Evolutionary conservation across 495 filamentous ascomycete species (phyloP), one percentile per base, ranked within the genome.

Genomic region (Tetracladium marchalianum): DNA sequence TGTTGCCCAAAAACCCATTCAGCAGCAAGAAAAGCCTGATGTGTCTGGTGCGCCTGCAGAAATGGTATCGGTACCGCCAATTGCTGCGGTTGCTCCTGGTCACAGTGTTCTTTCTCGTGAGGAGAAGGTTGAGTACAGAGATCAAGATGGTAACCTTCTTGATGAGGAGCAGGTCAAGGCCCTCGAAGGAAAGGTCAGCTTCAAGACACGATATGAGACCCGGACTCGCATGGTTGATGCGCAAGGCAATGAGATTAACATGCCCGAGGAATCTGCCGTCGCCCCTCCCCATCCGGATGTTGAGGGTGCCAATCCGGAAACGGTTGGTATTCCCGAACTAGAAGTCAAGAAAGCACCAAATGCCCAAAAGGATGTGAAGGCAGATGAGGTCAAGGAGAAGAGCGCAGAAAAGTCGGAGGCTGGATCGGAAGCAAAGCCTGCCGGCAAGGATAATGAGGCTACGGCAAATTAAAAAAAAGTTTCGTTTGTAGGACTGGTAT

Each of bases 131-230:
- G 92, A 98, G 65, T 98, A 94, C 65, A 81, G 92, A 36, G 92
- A 98, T 60, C 87, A 97, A 60, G 70, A 94, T 51, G 92, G 92
- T 41, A 95, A 96, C 55, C 56, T 97, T 35, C 72, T 98, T 16
- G 70, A 90, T 54, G 80, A 85, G 49, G 80, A 84, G 55, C 77
- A 95, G 50, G 90, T 98, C 37, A 77, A 82, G 54, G 81, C 78
- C 1, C 77, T 98, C 19, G 73, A 84, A 56, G 92, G 90, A 55
- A 90, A 95, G 66, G 89, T 97, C 19, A 84, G 84, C 49, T 95
- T 97, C 66, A 81, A 90, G 62, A 98, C 92, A 7, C 80, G 82
- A 44, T 96, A 95, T 58, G 90, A 96, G 68, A 93, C 90, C 9
- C 75, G 84, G 45, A 94, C 89, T 13, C 79, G 85, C 37, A 62